phyloP scores from a whole-genome alignment of 2,329 filamentous ascomycete species.

The Alternaria gansuensis region DNA sequence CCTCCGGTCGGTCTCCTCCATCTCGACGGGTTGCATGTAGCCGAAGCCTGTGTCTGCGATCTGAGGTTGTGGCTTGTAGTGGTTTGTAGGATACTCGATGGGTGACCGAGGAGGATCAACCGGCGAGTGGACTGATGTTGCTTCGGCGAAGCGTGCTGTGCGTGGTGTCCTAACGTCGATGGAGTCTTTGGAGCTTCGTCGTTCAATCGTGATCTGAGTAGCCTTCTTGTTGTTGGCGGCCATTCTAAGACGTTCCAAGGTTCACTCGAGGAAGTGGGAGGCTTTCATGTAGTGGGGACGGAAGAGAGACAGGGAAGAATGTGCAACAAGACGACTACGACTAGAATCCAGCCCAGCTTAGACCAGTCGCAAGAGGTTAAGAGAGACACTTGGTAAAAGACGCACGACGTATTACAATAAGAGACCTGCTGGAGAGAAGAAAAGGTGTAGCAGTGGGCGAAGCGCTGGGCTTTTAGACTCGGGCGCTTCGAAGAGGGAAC shows the following conservation, averaged over 20 bases:
- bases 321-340: slow-evolving; percentile 47
- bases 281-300: slow-evolving; percentile 44
- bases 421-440: slow-evolving; percentile 54
- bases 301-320: slow-evolving; percentile 25
- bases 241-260: slow-evolving; percentile 53
- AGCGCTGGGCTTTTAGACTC: slow-evolving; percentile 53
- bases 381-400: slow-evolving; percentile 43
- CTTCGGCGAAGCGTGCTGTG: slow-evolving; percentile 82
- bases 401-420: slow-evolving; percentile 53
- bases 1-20: slow-evolving; percentile 60
- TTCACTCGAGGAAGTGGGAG: slow-evolving; percentile 45
- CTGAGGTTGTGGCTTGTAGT: slow-evolving; percentile 70
- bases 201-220: slow-evolving; percentile 53
- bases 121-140: slow-evolving; percentile 80
- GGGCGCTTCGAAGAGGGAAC: slow-evolving; percentile 49
- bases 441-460: slow-evolving; percentile 47
- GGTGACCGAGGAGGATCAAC: slow-evolving; percentile 64
- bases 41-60: slow-evolving; percentile 92
- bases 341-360: slow-evolving; percentile 53
- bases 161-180: slow-evolving; percentile 69
- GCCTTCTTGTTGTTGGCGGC: slow-evolving; percentile 58
- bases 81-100: slow-evolving; percentile 64
- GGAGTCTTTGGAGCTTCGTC: slow-evolving; percentile 54
- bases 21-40: slow-evolving; percentile 73
- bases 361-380: slow-evolving; percentile 44